phyloP scores from a whole-genome alignment of 2,329 filamentous ascomycete genomes.

The Talaromyces piceae region DNA sequence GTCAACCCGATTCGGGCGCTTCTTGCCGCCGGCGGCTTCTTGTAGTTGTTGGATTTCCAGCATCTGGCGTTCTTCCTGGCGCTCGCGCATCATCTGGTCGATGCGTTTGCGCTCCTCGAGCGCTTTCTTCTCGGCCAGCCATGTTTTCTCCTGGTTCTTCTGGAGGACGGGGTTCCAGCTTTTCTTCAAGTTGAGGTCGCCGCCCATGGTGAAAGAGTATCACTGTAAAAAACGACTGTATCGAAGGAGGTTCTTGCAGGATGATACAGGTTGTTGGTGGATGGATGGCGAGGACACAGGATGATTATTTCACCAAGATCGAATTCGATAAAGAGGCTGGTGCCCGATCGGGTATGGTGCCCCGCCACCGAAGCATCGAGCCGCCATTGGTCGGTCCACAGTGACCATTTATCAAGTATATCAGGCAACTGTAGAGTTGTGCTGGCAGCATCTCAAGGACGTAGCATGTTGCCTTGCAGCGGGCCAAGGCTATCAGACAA shows the following conservation, averaged over 20 bases:
- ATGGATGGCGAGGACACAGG: not conserved
- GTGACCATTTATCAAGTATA: too few species aligned
- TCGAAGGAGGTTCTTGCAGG: too few species aligned
- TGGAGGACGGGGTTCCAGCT: constrained; percentile 87
- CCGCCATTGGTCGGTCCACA: too few species aligned
- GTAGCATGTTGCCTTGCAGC: too few species aligned
- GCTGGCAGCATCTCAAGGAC: too few species aligned
- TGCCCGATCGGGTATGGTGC: not conserved
- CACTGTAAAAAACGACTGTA: too few species aligned
- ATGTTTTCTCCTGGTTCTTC: constrained; percentile 85
- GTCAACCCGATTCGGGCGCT: constrained; percentile 75
- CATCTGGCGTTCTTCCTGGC: constrained; percentile 85
- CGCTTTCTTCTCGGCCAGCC: constrained; percentile 85
- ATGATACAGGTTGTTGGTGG: not conserved
- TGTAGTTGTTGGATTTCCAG: constrained; percentile 87
- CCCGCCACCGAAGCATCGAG: not conserved
- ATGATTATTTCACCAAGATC: not conserved
- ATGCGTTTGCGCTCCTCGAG: constrained; percentile 92
- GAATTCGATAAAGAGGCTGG: not conserved
- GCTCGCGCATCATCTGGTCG: constrained; percentile 83
- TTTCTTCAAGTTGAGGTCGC: constrained; percentile 66
- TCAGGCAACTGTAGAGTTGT: too few species aligned
- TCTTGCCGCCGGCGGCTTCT: constrained; percentile 77
- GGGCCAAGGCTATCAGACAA: too few species aligned
- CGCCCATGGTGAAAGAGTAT: constrained; percentile 68